These are phyloP conservation scores for Colletotrichum plurivorum DNA, from an alignment of 2,329 filamentous ascomycete genomes.

Conservation along the genomic window DNA sequence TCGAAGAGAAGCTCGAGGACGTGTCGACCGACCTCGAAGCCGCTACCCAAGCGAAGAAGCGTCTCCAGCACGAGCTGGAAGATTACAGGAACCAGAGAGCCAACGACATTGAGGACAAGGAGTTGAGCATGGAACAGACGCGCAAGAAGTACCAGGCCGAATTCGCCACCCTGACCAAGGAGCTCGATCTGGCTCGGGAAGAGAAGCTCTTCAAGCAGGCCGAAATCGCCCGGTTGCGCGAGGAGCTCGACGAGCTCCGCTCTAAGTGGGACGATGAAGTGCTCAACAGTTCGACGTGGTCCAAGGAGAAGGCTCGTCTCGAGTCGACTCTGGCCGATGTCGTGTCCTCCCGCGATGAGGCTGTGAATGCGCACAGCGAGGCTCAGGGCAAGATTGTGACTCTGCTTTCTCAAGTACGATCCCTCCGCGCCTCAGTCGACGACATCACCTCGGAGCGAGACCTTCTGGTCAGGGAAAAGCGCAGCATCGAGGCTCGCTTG, in stretches of 20 bases:
- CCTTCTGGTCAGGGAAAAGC: constrained; percentile 88
- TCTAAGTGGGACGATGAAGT: constrained; percentile 99
- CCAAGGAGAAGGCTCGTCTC: constrained; percentile 94
- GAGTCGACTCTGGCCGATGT: constrained; percentile 92
- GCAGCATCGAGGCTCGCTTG: constrained; percentile 85
- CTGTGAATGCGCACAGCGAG: constrained; percentile 92
- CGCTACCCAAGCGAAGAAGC: constrained; percentile 89
- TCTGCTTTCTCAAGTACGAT: constrained; percentile 89
- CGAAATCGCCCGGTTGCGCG: constrained; percentile 89
- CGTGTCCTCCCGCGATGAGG: constrained; percentile 92
- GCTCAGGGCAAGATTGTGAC: constrained; percentile 94
- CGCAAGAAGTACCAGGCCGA: constrained; percentile 97
- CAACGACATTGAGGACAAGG: constrained; percentile 97
- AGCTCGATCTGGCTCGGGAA: constrained; percentile 93
- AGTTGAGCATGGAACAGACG: constrained; percentile 95
- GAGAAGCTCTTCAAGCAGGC: constrained; percentile 88
- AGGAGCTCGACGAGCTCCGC: constrained; percentile 94
- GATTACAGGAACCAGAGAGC: constrained; percentile 96
- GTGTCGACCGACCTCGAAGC: constrained; percentile 90
- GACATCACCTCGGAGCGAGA: constrained; percentile 90
- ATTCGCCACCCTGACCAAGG: constrained; percentile 88
- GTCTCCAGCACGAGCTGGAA: constrained; percentile 96
- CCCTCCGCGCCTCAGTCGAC: constrained; percentile 85
- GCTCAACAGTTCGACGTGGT: constrained; percentile 97
- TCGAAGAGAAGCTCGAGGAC: constrained; percentile 93